A percentile compares a stretch with the other conserved stretches of the same genome.
phyloP scores from a whole-genome alignment of 208 protist genomes.

The Leishmania major region DNA sequence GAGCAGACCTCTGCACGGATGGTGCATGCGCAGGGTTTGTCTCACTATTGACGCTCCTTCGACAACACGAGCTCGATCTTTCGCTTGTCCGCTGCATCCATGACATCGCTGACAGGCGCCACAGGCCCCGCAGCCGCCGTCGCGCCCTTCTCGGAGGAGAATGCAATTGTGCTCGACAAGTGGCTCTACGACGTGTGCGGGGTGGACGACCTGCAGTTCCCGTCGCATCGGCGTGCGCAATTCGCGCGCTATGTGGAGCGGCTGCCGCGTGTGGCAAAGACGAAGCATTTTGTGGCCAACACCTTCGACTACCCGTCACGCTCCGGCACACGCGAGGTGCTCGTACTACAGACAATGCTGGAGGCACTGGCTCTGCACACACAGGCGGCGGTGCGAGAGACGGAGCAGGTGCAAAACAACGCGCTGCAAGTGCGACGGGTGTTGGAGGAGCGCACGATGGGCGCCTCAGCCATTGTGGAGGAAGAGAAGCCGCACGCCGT shows the following conservation, averaged over 20 bases:
- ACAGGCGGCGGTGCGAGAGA: slow-evolving; percentile 25
- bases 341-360: slow-evolving; percentile 53
- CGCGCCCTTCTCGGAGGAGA: slow-evolving; percentile 42
- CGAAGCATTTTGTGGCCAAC: slow-evolving; percentile 33
- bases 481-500: slow-evolving; percentile 11
- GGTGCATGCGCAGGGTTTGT: background rate
- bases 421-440: slow-evolving; percentile 31
- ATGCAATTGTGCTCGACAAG: slow-evolving; percentile 53
- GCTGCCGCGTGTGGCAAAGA: slow-evolving; percentile 21
- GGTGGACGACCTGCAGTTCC: slow-evolving; percentile 53
- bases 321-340: slow-evolving; percentile 53
- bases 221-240: slow-evolving; percentile 48
- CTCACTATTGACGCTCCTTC: background rate
- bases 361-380: slow-evolving; percentile 29
- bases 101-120: background rate
- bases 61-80: background rate
- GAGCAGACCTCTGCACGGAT: background rate
- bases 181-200: slow-evolving; percentile 70
- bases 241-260: slow-evolving; percentile 44
- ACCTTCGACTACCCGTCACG: slow-evolving; percentile 57
- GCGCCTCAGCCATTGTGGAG: slow-evolving; percentile 26
- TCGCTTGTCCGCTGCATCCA: background rate
- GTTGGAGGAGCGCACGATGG: slow-evolving; percentile 42
- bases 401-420: slow-evolving; percentile 17
- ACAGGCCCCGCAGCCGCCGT: background rate